Evolutionary conservation across 2,329 filamentous ascomycete genomes (phyloP), one percentile per base, ranked within the genome.

Genomic region (Dryadomyces quercivorus): DNA sequence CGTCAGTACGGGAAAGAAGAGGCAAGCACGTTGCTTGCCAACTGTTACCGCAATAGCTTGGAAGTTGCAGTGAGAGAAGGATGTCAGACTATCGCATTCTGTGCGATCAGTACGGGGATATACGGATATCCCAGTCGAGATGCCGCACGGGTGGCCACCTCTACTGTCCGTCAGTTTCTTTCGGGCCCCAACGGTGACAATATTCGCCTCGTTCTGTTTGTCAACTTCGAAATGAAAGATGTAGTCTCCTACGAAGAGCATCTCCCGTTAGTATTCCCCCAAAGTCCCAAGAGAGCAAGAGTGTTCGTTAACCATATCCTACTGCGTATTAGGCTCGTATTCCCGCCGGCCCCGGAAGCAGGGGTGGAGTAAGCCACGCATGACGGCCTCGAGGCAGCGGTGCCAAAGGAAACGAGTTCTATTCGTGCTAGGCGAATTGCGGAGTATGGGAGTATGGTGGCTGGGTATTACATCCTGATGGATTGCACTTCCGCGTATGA

Each of bases 101-200:
- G 84, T 44, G 85, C 82, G 20, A 77, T 97, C 57, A 95, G 90
- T 64, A 96, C 92, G 1, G 93, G 92, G 0, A 68, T 95, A 1
- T 97, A 95, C 47, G 88, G 88, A 1, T 97, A 94, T 65, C 92
- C 92, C 0, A 86, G 81, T 61, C 59, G 65, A 1, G 77, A 83
- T 44, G 93, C 92, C 1, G 88, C 89, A 0, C 67, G 74, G n/a
- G 76, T 85, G 10, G 93, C 89, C 1, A 75, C 86, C 52, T 72
- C 76, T 36, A 68, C 78, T 1, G 76, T 84, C 10, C 74, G 76
- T 54, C 64, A 69, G 40, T 84, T 81, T 58, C 62, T 85, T n/a
- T 72, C 75, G 18, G 65, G 69, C 5, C 61, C 72, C 5, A 62
- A 72, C 13, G 73, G 72, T 1, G 55, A 64, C 21, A 77, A 74